Evolutionary conservation across 768 basidiomycete species (phyloP).

Genomic region (Lyophyllum decastes): DNA sequence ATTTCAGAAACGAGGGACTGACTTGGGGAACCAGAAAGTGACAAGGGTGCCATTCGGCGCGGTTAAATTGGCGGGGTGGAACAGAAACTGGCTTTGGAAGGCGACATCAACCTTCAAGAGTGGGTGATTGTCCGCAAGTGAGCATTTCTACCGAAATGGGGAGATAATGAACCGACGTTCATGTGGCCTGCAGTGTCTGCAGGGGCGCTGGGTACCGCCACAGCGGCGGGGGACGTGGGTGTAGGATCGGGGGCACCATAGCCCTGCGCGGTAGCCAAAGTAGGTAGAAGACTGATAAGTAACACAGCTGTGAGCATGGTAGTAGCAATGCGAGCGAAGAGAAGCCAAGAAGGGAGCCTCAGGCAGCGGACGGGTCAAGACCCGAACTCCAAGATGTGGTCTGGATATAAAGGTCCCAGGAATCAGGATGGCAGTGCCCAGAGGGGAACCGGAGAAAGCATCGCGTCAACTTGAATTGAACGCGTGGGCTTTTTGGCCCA

Average conservation of each 20-base stretch:
- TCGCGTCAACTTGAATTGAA: background rate
- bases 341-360: slow-evolving; percentile 7
- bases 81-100: slow-evolving; percentile 36
- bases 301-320: slow-evolving; percentile 29
- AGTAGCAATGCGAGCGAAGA: background rate
- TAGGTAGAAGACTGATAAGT: slow-evolving; percentile 30
- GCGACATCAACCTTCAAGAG: slow-evolving; percentile 41
- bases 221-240: slow-evolving; percentile 23
- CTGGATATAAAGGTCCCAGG: slow-evolving; percentile 7
- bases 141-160: background rate
- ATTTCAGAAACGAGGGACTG: slow-evolving; percentile 8
- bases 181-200: slow-evolving; percentile 31
- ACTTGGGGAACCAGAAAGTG: slow-evolving; percentile 57
- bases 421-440: background rate
- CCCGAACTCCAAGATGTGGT: background rate
- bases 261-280: slow-evolving; percentile 41
- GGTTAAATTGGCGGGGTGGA: slow-evolving; percentile 45
- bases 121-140: background rate
- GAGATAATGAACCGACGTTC: slow-evolving; percentile 28
- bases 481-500: background rate
- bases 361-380: background rate
- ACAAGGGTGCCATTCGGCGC: slow-evolving; percentile 52
- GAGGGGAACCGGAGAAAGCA: background rate
- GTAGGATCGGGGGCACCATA: slow-evolving; percentile 28
- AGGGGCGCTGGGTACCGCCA: slow-evolving; percentile 41